phyloP scores from a whole-genome alignment of 371 early-diverging fungal genomes.

The Chytridiales sp. region DNA sequence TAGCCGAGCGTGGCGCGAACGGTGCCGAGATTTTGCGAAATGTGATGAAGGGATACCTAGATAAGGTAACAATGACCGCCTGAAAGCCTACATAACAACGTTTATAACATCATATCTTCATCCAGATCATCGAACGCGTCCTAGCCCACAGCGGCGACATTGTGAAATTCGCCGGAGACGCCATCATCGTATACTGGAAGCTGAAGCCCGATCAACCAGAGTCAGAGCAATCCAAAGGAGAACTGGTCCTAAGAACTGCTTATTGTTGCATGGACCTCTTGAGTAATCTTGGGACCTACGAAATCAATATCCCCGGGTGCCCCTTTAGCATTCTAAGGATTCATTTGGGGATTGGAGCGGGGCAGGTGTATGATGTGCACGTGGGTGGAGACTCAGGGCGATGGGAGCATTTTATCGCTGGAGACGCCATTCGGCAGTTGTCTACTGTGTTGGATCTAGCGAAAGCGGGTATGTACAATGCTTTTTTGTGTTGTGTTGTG shows the following conservation, averaged over 20 bases:
- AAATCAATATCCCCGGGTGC: constrained; percentile 45
- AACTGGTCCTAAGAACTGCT: constrained; percentile 50
- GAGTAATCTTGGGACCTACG: constrained; percentile 42
- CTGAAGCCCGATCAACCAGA: constrained; percentile 18
- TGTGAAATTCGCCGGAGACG: constrained; percentile 58
- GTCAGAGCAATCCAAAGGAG: constrained; percentile 38
- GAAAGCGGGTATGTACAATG: constrained; percentile 41
- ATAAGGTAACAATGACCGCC: constrained; percentile 36
- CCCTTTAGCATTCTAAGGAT: constrained; percentile 39
- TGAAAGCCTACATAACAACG: no score
- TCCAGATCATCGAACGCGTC: constrained; percentile 54
- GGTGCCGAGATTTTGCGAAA: constrained; percentile 50
- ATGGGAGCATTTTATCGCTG: constrained; percentile 60
- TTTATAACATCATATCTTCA: no score
- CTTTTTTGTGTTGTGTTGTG: background rate
- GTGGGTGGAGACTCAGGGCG: constrained; percentile 50
- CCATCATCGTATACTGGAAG: constrained; percentile 57
- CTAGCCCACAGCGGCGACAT: constrained; percentile 52
- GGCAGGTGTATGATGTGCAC: constrained; percentile 50
- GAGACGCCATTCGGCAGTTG: constrained; percentile 54
- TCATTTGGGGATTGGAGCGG: constrained; percentile 57
- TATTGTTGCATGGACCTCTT: constrained; percentile 53
- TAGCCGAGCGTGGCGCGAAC: constrained; percentile 49
- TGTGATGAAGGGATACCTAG: constrained; percentile 55
- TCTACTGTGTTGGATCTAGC: constrained; percentile 51